Percentiles rank a stretch among this genome's conserved stretches.
Evolutionary conservation across 2,329 filamentous ascomycete species (phyloP).

Genomic region (Clarireedia monteithiana): DNA sequence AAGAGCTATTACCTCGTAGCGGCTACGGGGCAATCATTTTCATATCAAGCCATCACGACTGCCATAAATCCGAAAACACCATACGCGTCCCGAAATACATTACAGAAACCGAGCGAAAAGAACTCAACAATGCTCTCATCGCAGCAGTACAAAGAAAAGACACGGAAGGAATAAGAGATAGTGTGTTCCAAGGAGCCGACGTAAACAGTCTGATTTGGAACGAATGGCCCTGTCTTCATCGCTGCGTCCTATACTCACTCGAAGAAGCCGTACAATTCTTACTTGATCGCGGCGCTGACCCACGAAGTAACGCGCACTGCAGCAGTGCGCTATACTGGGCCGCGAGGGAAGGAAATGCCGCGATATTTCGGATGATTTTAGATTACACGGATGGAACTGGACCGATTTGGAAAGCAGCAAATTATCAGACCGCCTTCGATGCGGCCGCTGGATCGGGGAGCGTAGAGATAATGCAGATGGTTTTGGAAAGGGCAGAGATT

Average conservation of each 20-base stretch:
- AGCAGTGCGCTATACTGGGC: conserved; percentile 19
- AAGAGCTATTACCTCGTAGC: conserved; percentile 12
- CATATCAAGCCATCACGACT: neutral
- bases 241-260: conserved; percentile 15
- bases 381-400: conserved; percentile 33
- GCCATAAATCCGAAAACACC: neutral
- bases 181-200: conserved; percentile 15
- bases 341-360: conserved; percentile 14
- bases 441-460: conserved; percentile 13
- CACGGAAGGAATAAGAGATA: conserved; percentile 6
- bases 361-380: conserved; percentile 31
- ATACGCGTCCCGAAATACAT: neutral
- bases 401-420: conserved; percentile 27
- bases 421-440: conserved; percentile 13
- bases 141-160: conserved; percentile 11
- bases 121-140: conserved; percentile 9
- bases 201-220: conserved; percentile 12
- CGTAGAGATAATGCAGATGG: conserved; percentile 12
- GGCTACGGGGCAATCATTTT: conserved; percentile 10
- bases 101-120: neutral
- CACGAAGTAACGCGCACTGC: conserved; percentile 9
- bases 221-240: conserved; percentile 17
- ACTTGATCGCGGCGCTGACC: conserved; percentile 16
- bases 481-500: conserved; percentile 15
- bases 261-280: conserved; percentile 18